phyloP scores from a whole-genome alignment of 331 rosid species.

The Ulmus americana region DNA sequence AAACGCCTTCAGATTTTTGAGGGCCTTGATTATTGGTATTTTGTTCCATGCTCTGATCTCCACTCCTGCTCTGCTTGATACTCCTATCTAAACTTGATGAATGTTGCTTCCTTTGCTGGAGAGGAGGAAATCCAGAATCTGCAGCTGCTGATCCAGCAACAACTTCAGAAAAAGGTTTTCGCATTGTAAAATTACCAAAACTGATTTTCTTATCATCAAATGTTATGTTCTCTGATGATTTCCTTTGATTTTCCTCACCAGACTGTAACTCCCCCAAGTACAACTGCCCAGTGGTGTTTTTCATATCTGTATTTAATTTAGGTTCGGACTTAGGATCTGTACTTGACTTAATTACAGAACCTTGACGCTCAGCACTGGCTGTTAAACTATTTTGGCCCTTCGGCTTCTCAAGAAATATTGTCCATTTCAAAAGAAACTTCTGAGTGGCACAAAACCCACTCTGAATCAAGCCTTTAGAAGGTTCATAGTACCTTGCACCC shows the following conservation, averaged over 20 bases:
- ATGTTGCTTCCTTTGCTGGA: slow-evolving; percentile 57
- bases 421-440: slow-evolving; percentile 70
- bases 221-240: slow-evolving; percentile 34
- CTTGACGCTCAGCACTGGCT: slow-evolving; percentile 36
- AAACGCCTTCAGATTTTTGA: slow-evolving; percentile 40
- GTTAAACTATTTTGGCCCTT: slow-evolving; percentile 33
- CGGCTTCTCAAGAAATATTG: slow-evolving; percentile 46
- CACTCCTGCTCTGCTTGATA: slow-evolving; percentile 44
- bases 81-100: slow-evolving; percentile 49
- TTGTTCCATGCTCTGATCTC: slow-evolving; percentile 37
- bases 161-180: slow-evolving; percentile 91
- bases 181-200: slow-evolving; percentile 63
- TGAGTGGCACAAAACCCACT: slow-evolving; percentile 71
- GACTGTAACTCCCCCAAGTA: slow-evolving; percentile 34
- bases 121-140: slow-evolving; percentile 80
- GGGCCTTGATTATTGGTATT: slow-evolving; percentile 31
- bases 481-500: slow-evolving; percentile 77
- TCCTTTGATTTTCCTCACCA: slow-evolving; percentile 39
- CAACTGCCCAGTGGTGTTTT: slow-evolving; percentile 31
- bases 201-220: slow-evolving; percentile 50
- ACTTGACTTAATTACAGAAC: slow-evolving; percentile 27
- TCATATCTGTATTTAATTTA: slow-evolving; percentile 30
- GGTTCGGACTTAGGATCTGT: slow-evolving; percentile 35
- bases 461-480: slow-evolving; percentile 80
- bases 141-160: slow-evolving; percentile 69